Percentiles rank a stretch among this genome's conserved stretches.
Evolutionary conservation across 1,284 basidiomycete species (phyloP).

Genomic region (Sporisorium iseilematis-ciliati): DNA sequence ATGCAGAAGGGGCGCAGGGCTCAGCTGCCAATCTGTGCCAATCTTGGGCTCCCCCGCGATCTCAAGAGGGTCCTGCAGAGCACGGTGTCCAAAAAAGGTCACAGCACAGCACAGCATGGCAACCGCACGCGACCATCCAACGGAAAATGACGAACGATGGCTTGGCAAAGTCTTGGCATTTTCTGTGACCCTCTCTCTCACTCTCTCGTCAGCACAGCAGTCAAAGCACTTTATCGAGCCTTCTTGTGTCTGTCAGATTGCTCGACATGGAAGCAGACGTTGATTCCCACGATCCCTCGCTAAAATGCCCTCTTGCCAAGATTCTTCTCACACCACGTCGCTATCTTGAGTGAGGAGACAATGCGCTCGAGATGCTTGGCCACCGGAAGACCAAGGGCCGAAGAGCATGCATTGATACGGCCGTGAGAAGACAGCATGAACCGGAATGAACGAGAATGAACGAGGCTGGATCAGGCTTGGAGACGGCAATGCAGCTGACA

Average conservation of each 20-base stretch:
- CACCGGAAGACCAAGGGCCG: constrained; percentile 12
- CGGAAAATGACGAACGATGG: constrained; percentile 27
- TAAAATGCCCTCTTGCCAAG: constrained; percentile 5
- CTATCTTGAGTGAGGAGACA: constrained; percentile 5
- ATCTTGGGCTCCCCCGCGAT: not conserved
- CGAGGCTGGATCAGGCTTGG: not conserved
- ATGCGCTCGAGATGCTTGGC: constrained; percentile 8
- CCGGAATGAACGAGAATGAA: not conserved
- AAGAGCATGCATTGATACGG: not conserved
- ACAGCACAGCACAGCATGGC: constrained; percentile 3
- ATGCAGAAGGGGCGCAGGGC: not conserved
- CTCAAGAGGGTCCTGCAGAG: constrained; percentile 10
- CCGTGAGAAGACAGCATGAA: not conserved
- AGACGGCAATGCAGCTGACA: not conserved
- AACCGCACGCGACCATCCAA: not conserved
- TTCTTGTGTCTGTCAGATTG: not conserved
- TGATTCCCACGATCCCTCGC: not conserved
- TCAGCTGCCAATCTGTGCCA: constrained; percentile 14
- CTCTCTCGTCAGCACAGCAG: not conserved
- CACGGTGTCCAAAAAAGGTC: constrained; percentile 7
- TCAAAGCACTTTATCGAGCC: not conserved
- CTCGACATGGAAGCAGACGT: not conserved
- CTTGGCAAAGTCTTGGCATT: constrained; percentile 41
- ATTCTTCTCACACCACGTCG: constrained; percentile 7
- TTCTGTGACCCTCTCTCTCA: not conserved